These are phyloP conservation scores for Malus sieversii DNA, from an alignment of 306 rosid genomes.

Conservation along the genomic window DNA sequence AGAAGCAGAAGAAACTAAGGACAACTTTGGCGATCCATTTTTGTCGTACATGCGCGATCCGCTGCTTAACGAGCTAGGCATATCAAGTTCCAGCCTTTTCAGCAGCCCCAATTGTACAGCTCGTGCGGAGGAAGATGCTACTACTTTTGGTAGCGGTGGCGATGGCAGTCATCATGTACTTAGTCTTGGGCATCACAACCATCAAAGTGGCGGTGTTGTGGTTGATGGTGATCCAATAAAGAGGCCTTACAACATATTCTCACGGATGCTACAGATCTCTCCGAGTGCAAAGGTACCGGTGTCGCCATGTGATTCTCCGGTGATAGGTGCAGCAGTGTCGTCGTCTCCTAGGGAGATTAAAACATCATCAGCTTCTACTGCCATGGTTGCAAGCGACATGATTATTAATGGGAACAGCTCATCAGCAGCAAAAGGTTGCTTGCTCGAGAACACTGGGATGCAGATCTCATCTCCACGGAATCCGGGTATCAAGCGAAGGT, in stretches of 20 bases:
- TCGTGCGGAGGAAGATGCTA: conserved; percentile 3
- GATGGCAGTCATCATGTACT: background rate
- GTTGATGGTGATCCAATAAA: background rate
- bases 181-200: background rate
- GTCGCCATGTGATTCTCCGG: conserved; percentile 27
- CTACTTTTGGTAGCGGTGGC: background rate
- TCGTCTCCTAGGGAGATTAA: conserved; percentile 27
- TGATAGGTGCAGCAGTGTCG: conserved; percentile 12
- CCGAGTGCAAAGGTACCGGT: conserved; percentile 36
- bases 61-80: conserved; percentile 39
- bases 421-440: conserved; percentile 23
- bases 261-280: conserved; percentile 87
- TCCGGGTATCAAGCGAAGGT: conserved; percentile 82
- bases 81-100: conserved; percentile 13
- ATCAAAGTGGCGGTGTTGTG: conserved; percentile 2
- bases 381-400: conserved; percentile 35
- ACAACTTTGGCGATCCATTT: conserved; percentile 67
- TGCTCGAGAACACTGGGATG: conserved; percentile 33
- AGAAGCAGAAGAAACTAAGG: conserved; percentile 19
- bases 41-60: conserved; percentile 68
- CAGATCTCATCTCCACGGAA: conserved; percentile 94
- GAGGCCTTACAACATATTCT: conserved; percentile 50
- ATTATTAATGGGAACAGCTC: conserved; percentile 33
- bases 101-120: conserved; percentile 7
- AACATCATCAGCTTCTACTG: conserved; percentile 2